These are phyloP conservation scores for Fonsecaea pugnacius DNA, from an alignment of 2,329 filamentous ascomycete genomes.

Conservation along the genomic window DNA sequence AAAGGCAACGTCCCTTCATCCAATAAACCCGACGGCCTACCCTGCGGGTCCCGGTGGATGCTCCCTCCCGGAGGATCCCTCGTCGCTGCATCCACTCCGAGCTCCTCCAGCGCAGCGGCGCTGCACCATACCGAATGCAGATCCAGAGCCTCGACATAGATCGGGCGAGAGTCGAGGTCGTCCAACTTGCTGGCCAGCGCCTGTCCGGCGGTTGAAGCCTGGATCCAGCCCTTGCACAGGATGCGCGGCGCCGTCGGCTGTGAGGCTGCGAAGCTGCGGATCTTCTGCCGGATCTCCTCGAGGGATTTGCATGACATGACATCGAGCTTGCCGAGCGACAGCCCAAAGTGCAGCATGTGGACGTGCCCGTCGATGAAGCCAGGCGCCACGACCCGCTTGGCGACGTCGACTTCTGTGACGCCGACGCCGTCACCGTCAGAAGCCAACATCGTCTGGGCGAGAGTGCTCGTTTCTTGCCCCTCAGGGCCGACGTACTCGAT, in stretches of 20 bases:
- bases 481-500: slow-evolving; percentile 49
- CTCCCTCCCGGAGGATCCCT: slow-evolving; percentile 51
- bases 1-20: slow-evolving; percentile 52
- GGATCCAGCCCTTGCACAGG: slow-evolving; percentile 57
- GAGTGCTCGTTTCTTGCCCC: slow-evolving; percentile 34
- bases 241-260: slow-evolving; percentile 49
- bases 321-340: slow-evolving; percentile 51
- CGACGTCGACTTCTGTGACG: slow-evolving; percentile 42
- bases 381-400: slow-evolving; percentile 47
- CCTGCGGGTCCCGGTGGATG: slow-evolving; percentile 52
- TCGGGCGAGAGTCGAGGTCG: slow-evolving; percentile 51
- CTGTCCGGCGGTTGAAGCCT: slow-evolving; percentile 49
- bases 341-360: slow-evolving; percentile 55
- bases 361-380: slow-evolving; percentile 57
- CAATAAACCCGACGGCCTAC: slow-evolving; percentile 52
- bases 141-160: slow-evolving; percentile 56
- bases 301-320: slow-evolving; percentile 50
- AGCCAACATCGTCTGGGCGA: slow-evolving; percentile 33
- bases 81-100: slow-evolving; percentile 46
- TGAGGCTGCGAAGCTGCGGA: slow-evolving; percentile 46
- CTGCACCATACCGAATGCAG: slow-evolving; percentile 59
- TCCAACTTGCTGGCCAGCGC: slow-evolving; percentile 54
- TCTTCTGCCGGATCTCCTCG: slow-evolving; percentile 49
- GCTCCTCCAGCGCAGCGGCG: slow-evolving; percentile 51
- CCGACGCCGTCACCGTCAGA: not conserved